These are phyloP conservation scores for Aspergillus sp. DNA, from an alignment of 2,329 filamentous ascomycete species.

Conservation along the genomic window DNA sequence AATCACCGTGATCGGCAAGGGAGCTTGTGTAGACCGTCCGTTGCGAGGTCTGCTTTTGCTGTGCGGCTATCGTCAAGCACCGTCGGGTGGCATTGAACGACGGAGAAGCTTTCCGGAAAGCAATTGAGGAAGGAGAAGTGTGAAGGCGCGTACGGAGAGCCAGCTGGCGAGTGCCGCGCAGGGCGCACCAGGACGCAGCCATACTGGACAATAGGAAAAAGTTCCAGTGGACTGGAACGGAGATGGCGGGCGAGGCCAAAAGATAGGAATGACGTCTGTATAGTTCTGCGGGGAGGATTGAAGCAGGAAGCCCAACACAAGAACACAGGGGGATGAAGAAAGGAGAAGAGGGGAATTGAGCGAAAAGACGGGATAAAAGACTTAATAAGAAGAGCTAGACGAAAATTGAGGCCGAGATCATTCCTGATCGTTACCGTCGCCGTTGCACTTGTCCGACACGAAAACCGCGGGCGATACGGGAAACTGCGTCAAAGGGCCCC, in stretches of 20 bases:
- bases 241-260: not conserved
- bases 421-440: constrained; percentile 1
- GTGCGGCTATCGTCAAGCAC: constrained; percentile 22
- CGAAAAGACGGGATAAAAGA: not conserved
- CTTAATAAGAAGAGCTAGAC: not conserved
- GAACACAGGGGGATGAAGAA: constrained; percentile 1
- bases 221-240: not conserved
- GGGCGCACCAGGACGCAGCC: constrained; percentile 31
- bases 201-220: constrained; percentile 10
- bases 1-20: constrained; percentile 71
- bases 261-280: not conserved
- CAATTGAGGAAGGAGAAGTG: constrained; percentile 14
- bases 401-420: not conserved
- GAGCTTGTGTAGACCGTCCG: constrained; percentile 77
- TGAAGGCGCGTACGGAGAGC: constrained; percentile 27
- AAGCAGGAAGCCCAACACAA: not conserved
- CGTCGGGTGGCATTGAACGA: constrained; percentile 26
- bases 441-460: not conserved
- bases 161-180: constrained; percentile 31
- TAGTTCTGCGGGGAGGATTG: not conserved
- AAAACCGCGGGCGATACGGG: not conserved
- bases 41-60: constrained; percentile 17
- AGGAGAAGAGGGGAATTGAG: constrained; percentile 2
- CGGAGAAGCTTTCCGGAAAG: constrained; percentile 17
- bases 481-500: not conserved